Evolutionary conservation across 1,284 basidiomycete genomes (phyloP), one percentile per base, ranked within the genome.

Genomic region (Kalmanozyma brasiliensis): DNA sequence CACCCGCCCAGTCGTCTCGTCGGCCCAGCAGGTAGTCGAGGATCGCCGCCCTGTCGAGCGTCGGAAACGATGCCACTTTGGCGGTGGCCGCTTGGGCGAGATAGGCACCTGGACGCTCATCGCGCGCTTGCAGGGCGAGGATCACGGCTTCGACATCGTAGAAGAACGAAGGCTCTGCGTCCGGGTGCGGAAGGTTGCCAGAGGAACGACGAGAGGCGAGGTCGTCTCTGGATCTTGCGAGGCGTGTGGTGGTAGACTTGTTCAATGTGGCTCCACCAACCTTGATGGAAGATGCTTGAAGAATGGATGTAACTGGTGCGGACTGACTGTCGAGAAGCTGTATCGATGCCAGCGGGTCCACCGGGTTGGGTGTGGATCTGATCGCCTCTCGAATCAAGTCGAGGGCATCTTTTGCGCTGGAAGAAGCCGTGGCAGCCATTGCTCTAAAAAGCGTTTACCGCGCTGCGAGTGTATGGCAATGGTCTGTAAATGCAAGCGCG

Each of bases 21-120:
- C 68, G 71, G 17, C 79, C 78, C 2, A 75, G 55, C 44, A 81
- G 58, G 24, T 69, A 79, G 33, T 76, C 77, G 14, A 81, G 67
- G 23, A 81, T 65, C 13, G 65, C 72, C 3, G 63, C 60, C 42
- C 79, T 51, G 38, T 80, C 77, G 4, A 78, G 58, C 2, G 75
- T 73, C 1, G 73, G 71, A 34, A 81, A 67, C 5, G 76, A 61
- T 2, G 74, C 63, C 3, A 79, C 57, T 23, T 73, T 67, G 13
- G 71, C 68, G 5, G 60, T 61, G 14, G 75, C 73, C 8, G 77
- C 74, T 35, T 75, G 73, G 14, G 76, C 68, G 13, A 78, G 63
- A 48, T 81, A 81, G 16, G 69, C 51, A 62, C 77, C 79, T 17
- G 68, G 57, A 52, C 71, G 64, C 38, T 78, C 79, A 16, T 67